phyloP scores from a whole-genome alignment of 2,329 filamentous ascomycete genomes.

The Domatiomyces globalis region DNA sequence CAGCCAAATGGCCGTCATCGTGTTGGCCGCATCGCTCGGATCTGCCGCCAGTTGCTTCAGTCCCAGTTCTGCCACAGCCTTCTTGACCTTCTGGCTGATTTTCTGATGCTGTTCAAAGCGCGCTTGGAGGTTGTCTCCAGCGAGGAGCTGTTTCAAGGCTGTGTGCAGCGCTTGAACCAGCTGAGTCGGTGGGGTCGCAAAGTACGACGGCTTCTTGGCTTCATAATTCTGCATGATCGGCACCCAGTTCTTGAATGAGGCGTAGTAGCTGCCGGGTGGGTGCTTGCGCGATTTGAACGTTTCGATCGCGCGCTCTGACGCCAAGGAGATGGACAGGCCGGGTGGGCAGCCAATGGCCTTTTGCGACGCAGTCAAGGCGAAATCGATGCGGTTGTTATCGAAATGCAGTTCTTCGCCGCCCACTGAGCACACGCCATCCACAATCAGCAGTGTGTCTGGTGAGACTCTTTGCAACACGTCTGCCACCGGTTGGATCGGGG shows the following conservation, averaged over 20 bases:
- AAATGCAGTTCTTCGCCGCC: constrained; percentile 93
- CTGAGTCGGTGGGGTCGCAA: constrained; percentile 90
- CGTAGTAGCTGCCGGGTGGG: constrained; percentile 79
- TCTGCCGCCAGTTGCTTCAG: constrained; percentile 75
- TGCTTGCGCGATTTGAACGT: constrained; percentile 66
- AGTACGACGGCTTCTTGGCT: constrained; percentile 93
- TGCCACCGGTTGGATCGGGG: constrained; percentile 71
- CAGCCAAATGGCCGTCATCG: constrained; percentile 95
- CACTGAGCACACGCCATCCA: constrained; percentile 94
- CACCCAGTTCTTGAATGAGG: constrained; percentile 92
- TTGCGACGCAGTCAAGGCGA: constrained; percentile 83
- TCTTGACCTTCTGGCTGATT: constrained; percentile 74
- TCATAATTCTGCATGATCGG: constrained; percentile 99
- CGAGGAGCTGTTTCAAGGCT: constrained; percentile 68
- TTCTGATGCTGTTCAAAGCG: constrained; percentile 71
- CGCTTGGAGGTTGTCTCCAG: constrained; percentile 56
- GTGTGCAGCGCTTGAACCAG: constrained; percentile 87
- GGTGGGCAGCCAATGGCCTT: constrained; percentile 95
- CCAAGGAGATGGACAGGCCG: constrained; percentile 86
- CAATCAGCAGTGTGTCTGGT: constrained; percentile 78
- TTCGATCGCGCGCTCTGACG: constrained; percentile 75
- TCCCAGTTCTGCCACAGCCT: constrained; percentile 63
- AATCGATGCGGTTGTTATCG: constrained; percentile 87
- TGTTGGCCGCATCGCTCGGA: constrained; percentile 83
- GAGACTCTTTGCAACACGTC: constrained; percentile 75